Evolutionary conservation across 2,329 filamentous ascomycete genomes (phyloP), one percentile per base, ranked within the genome.

Genomic region (Diaporthe batatas): DNA sequence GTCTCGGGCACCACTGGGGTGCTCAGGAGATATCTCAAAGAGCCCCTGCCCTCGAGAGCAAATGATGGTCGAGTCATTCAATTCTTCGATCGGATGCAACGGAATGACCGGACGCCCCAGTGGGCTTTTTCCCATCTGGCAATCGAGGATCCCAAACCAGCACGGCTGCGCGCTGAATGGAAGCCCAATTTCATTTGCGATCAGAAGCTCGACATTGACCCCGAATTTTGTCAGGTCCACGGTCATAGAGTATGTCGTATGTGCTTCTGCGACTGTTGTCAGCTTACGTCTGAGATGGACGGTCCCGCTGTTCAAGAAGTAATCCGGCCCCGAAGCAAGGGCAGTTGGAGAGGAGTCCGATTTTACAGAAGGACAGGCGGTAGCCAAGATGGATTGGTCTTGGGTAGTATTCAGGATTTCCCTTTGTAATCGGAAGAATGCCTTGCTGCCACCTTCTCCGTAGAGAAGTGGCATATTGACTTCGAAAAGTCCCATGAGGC

Each of bases 381-480:
- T 18, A 1, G 53, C 53, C 18, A 57, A 34, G 6, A 57, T 57
- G 29, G 29, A 34, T 5, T 57, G 29, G 8, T 57, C 53, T 2
- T n/a, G 16, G 7, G 14, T 57, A 6, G n/a, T 10, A 5, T 21
- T 18, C 0, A 57, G 32, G 2, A 57, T 39, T 39, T 53, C 44
- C 18, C 16, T 34, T 36, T 70, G 42, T 6, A 70, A 25, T 7
- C 68, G 54, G 8, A 39, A 21, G 14, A 59, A 59, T 6, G 68
- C 68, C 21, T 11, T 49, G 3, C 11, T 44, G 67, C 29, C 1
- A 6, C 54, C 68, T n/a, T 70, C 68, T n/a, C 68, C 68, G 5
- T 70, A 70, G 0, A 59, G 18, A 10, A 58, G 54, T 6, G 53
- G n/a, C 68, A 70, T 59, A 11, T 70, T 59, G 12, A 70, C 36